phyloP scores from a whole-genome alignment of 805 yeast genomes.

The Candida germanica region DNA sequence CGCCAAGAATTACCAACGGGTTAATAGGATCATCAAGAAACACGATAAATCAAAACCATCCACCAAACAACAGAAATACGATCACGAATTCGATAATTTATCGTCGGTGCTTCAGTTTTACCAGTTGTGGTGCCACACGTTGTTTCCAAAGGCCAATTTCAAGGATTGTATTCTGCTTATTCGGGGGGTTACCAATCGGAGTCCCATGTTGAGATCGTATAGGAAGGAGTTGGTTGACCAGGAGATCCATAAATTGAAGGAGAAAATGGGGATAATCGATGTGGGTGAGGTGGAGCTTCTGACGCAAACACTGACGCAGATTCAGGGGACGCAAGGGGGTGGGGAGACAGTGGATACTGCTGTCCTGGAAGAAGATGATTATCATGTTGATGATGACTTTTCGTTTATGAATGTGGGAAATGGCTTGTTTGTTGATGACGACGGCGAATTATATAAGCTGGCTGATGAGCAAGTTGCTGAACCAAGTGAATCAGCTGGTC shows the following conservation, averaged over 20 bases:
- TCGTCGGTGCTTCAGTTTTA: slow-evolving; percentile 38
- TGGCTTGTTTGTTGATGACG: slow-evolving; percentile 26
- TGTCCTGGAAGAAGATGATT: slow-evolving; percentile 2
- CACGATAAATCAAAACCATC: slow-evolving; percentile 22
- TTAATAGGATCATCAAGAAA: slow-evolving; percentile 22
- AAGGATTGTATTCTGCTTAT: slow-evolving; percentile 61
- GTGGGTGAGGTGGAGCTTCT: slow-evolving; percentile 9
- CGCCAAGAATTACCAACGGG: slow-evolving; percentile 26
- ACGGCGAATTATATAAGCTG: too few species aligned
- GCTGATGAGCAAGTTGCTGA: too few species aligned
- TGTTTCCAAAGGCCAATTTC: slow-evolving; percentile 80
- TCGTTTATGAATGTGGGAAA: slow-evolving; percentile 26
- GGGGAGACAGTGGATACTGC: not conserved
- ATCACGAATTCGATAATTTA: slow-evolving; percentile 35
- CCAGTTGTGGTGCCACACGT: slow-evolving; percentile 46
- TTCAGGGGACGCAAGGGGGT: not conserved
- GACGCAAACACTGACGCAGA: slow-evolving; percentile 1
- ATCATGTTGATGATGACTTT: slow-evolving; percentile 28
- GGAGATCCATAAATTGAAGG: slow-evolving; percentile 24
- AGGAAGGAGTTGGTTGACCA: slow-evolving; percentile 27
- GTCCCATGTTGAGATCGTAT: slow-evolving; percentile 33
- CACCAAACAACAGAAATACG: slow-evolving; percentile 19
- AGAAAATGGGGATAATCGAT: slow-evolving; percentile 37
- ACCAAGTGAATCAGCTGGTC: slow-evolving; percentile 3
- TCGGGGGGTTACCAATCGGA: slow-evolving; percentile 44